Base-by-base conservation (phyloP, 2,329 filamentous ascomycete species). In the Hymenoscyphus fructigenus region DNA sequence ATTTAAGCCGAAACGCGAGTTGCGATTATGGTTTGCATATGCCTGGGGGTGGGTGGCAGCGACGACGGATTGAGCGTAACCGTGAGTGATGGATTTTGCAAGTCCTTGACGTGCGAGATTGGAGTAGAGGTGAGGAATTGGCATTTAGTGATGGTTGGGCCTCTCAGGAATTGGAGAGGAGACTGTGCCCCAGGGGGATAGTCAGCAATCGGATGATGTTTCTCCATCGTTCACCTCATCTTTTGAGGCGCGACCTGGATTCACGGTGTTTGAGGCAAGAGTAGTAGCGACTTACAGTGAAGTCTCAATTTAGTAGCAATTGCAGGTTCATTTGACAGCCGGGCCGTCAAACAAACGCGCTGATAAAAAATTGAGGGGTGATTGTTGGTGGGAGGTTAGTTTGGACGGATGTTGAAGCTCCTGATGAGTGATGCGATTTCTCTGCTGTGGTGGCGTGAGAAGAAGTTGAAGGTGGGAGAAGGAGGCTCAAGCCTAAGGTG, bases 241-340 rank as follows among this genome's bases (percentile, higher is more conserved):
- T 53, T 14, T 23, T 53, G n/a, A 23, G 47, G 47, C 47, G 47
- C 47, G 47, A 53, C 12, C 47, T 10, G 47, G 14, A 26, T 53
- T 53, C 47, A 23, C 20, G n/a, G 47, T 14, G 20, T 12, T 20
- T 14, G 23, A 53, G n/a, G 20, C 3, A 32, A 7, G 47, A n/a
- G 10, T 1, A 10, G n/a, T 4, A 23, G 6, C 1, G 20, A 69
- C 68, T 62, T 65, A 74, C 70, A 70, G 55, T 57, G 64, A 66
- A 62, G 71, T 72, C 71, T 75, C 73, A 73, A 69, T 64, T 57
- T 26, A 68, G 61, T 67, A 59, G 63, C 59, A 62, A 69, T 68
- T 93, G 92, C 93, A 97, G 92, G 92, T 95, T 97, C 93, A 97
- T 97, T 92, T 94, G 92, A 96, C 92, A 93, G 92, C 90, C 78